Evolutionary conservation across 1,284 basidiomycete genomes (phyloP), one percentile per base, ranked within the genome.

Genomic region (Ceratobasidium papillatum): DNA sequence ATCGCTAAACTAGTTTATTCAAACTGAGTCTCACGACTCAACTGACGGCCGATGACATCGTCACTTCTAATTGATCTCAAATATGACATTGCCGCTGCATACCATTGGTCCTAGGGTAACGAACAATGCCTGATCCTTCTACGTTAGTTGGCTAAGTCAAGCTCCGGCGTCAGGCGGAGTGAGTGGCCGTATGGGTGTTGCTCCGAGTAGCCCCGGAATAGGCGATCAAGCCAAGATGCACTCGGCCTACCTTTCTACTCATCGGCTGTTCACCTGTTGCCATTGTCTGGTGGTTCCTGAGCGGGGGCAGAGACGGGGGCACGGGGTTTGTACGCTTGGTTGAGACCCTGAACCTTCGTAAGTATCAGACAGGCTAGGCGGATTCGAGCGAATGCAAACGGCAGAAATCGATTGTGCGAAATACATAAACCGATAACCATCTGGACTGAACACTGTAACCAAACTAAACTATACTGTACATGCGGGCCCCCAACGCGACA

Each of bases 351-450:
- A 34, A 19, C 22, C 11, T 47, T 64, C 22, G 25, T 14, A 25
- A 32, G 45, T 45, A 41, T 32, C 58, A 61, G 36, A 5, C 9
- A 58, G 65, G 25, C 65, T 69, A 69, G 36, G 64, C 65, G 3
- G 52, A 41, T 69, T 69, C 45, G 36, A 54, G 65, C 22, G 25
- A 3, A 36, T 38, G 17, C 4, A 30, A 45, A 54, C 12, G 11
- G 36, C 22, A 12, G 32, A n/a, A n/a, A 69, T 69, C 65, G 65
- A 69, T 69, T 66, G 52, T 43, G 36, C 3, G 65, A 69, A 17
- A 56, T 56, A n/a, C 52, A 69, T 38, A 49, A 52, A 58, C 32
- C 51, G 65, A 69, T 69, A 58, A 38, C 65, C 65, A 69, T 69
- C 65, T 69, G 65, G 52, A 56, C 30, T 56, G 52, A 32, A 69